Conservation (phyloP, 2,329 filamentous ascomycete species). For the Myriosclerotinia curreyana region DNA sequence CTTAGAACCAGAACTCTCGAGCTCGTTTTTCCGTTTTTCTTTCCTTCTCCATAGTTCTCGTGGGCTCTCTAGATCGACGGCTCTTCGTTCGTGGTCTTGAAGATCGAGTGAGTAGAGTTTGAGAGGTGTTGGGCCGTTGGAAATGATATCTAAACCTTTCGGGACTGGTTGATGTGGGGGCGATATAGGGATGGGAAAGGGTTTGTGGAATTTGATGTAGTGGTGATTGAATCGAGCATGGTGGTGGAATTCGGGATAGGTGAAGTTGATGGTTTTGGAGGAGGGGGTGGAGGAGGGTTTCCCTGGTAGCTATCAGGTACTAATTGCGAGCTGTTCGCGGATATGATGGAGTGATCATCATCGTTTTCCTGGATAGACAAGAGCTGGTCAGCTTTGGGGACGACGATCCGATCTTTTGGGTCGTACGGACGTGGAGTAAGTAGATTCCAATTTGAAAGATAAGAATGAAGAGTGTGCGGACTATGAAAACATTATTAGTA, state of each 20-base stretch:
- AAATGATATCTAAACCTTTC: not conserved
- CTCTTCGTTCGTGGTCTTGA: not conserved
- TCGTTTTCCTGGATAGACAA: constrained; percentile 11
- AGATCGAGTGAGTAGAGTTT: constrained; percentile 1
- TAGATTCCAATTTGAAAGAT: constrained; percentile 18
- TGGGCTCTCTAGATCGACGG: not conserved
- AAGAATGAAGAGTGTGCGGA: constrained; percentile 5
- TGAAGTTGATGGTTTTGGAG: not conserved
- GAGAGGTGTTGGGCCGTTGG: not conserved
- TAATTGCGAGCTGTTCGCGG: not conserved
- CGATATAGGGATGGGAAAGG: not conserved
- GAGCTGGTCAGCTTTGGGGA: not conserved
- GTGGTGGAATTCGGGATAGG: not conserved
- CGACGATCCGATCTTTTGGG: not conserved
- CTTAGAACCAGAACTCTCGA: not conserved
- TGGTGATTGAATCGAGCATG: not conserved
- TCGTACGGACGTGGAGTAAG: constrained; percentile 17
- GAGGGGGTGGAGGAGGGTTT: not conserved
- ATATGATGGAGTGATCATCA: constrained; percentile 1
- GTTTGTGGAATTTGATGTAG: not conserved
- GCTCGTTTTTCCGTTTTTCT: not conserved
- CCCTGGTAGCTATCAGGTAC: not conserved
- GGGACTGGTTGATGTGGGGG: not conserved
- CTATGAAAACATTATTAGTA: constrained; percentile 8
- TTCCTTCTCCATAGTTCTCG: not conserved